Percentiles rank a stretch among this genome's conserved stretches.
phyloP scores from a whole-genome alignment of 2,329 filamentous ascomycete species.

The Colletotrichum sublineola region DNA sequence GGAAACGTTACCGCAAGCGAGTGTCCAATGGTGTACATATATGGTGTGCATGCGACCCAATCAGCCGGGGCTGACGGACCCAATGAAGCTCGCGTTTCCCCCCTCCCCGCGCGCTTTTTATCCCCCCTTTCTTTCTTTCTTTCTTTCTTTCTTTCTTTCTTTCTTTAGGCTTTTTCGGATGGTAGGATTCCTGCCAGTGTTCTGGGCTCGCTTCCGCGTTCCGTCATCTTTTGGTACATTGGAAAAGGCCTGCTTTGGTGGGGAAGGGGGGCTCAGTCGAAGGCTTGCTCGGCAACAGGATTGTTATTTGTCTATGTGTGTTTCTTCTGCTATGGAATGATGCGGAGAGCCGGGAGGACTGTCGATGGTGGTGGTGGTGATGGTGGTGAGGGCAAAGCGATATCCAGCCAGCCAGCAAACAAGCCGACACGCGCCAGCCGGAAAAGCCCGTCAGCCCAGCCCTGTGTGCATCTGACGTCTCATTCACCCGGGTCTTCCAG shows the following conservation, averaged over 20 bases:
- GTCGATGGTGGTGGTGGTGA: neutral
- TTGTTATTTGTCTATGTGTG: neutral
- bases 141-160: too few species aligned
- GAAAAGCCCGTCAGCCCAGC: conserved; percentile 27
- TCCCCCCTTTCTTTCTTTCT: neutral
- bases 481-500: neutral
- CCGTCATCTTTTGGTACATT: conserved; percentile 1
- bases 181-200: neutral
- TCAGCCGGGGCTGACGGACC: conserved; percentile 22
- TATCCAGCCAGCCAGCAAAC: neutral
- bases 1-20: conserved; percentile 1
- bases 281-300: neutral
- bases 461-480: conserved; percentile 32
- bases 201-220: neutral
- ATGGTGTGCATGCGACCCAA: conserved; percentile 26
- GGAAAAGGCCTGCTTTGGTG: neutral
- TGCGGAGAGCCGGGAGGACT: conserved; percentile 4
- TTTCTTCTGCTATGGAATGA: neutral
- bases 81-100: conserved; percentile 10
- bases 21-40: neutral
- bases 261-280: neutral
- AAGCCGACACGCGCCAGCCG: neutral
- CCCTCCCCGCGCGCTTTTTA: neutral
- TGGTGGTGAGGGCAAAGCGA: conserved; percentile 7
- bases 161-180: neutral